Evolutionary conservation across 2,329 filamentous ascomycete species (phyloP), one percentile per base, ranked within the genome.

Genomic region (Clonostachys solani): DNA sequence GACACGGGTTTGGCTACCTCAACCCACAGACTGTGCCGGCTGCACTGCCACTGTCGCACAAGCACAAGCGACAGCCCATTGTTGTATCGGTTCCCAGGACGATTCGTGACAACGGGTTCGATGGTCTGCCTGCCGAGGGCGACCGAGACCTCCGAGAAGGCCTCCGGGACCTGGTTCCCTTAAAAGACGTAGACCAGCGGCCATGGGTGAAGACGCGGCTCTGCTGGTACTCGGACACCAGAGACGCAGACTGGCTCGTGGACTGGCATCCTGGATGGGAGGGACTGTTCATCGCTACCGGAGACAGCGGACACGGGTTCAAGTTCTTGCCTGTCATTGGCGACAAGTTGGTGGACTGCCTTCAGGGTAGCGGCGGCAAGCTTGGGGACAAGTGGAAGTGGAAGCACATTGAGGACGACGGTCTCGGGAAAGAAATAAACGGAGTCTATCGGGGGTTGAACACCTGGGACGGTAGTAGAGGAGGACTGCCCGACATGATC

Each of bases 201-300:
- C 78, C 80, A 2, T 89, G 87, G 68, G 66, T 67, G 49, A 69
- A 72, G 46, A 85, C 81, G 3, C 73, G 84, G 19, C 66, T 89
- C 46, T 90, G 86, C 68, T 90, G 86, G 86, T 90, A 90, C 61
- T 82, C 81, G 6, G 86, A 90, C 66, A 90, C 86, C 55, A 74
- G 80, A 8, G 81, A 80, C 16, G 86, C 80, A 18, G 82, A 90
- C 59, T 90, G 87, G 68, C 73, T 90, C 47, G 74, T 89, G 50
- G 80, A 84, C 57, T 83, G 84, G 62, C 85, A 89, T 56, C 86
- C 86, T 0, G 65, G 72, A 15, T 79, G 79, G 63, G 60, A 72
- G 48, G 74, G 75, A 13, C 64, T 85, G 5, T 85, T 86, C 56
- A 56, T 86, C 19, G 80, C 80, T 1, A 83, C 80, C 0, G 82